A percentile compares a stretch with the other conserved stretches of the same genome.
Conservation (phyloP, 495 filamentous ascomycete genomes). For the Aspergillus egyptiacus region DNA sequence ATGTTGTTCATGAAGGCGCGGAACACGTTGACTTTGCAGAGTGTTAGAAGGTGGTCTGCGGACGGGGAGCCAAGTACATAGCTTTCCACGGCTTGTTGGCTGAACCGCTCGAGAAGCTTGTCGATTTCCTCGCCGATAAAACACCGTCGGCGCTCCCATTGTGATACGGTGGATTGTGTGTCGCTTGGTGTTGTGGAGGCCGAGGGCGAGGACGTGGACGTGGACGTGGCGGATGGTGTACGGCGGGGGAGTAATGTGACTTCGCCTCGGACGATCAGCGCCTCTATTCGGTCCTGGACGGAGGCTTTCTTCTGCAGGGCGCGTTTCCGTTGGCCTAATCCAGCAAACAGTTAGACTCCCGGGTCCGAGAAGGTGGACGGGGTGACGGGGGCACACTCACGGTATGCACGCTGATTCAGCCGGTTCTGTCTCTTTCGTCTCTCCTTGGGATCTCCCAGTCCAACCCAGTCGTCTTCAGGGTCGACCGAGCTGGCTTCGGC, state of each 20-base stretch:
- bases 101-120: constrained; percentile 21
- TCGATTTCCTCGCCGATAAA: constrained; percentile 2
- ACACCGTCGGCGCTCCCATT: neutral
- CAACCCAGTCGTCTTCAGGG: constrained; percentile 34
- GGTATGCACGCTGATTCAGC: constrained; percentile 38
- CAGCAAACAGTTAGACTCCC: constrained; percentile 2
- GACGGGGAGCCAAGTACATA: constrained; percentile 28
- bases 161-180: neutral
- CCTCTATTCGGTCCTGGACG: constrained; percentile 2
- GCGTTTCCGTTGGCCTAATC: constrained; percentile 20
- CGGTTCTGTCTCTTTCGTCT: constrained; percentile 39
- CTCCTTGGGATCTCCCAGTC: constrained; percentile 32
- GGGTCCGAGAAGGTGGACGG: neutral
- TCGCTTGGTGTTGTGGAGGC: neutral
- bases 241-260: neutral
- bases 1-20: constrained; percentile 30
- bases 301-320: constrained; percentile 1
- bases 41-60: constrained; percentile 37
- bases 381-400: constrained; percentile 20
- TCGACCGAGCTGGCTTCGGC: neutral
- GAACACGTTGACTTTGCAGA: constrained; percentile 40
- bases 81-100: constrained; percentile 25
- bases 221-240: neutral
- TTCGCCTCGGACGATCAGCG: constrained; percentile 7
- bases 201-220: no score